phyloP scores from a whole-genome alignment of 176 grass and related monocot species.

The Triticum monococcum region DNA sequence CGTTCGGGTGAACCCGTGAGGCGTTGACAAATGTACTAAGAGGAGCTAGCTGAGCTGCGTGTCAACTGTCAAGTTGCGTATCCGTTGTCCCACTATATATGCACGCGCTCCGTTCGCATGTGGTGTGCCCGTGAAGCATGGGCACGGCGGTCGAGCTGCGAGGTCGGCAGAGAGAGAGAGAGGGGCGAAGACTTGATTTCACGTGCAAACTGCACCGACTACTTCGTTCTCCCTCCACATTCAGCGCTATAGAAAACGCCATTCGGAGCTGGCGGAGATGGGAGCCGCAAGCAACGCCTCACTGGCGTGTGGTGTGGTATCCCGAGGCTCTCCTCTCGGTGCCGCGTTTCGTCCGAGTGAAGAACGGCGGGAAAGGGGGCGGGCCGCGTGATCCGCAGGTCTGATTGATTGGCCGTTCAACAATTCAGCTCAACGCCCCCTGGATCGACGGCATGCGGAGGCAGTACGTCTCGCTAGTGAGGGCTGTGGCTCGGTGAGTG shows the following conservation, averaged over 20 bases:
- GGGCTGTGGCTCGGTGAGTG: not conserved
- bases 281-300: not conserved
- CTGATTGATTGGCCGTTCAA: not conserved
- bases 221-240: constrained; percentile 10
- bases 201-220: constrained; percentile 24
- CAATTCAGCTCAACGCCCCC: not conserved
- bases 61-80: not conserved
- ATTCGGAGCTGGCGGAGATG: not conserved
- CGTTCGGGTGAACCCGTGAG: not conserved
- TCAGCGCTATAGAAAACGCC: not conserved
- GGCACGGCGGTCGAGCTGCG: not conserved
- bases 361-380: not conserved
- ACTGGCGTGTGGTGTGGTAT: not conserved
- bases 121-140: constrained; percentile 6
- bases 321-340: not conserved
- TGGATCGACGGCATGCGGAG: not conserved
- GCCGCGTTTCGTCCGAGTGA: constrained; percentile 24
- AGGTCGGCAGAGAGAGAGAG: not conserved
- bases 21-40: constrained; percentile 5
- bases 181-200: not conserved
- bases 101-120: not conserved
- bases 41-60: not conserved
- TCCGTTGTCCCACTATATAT: not conserved
- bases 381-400: not conserved
- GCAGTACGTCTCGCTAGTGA: not conserved